Evolutionary conservation across 495 filamentous ascomycete genomes (phyloP), one percentile per base, ranked within the genome.

Genomic region (Penicillium dipodomyicola): DNA sequence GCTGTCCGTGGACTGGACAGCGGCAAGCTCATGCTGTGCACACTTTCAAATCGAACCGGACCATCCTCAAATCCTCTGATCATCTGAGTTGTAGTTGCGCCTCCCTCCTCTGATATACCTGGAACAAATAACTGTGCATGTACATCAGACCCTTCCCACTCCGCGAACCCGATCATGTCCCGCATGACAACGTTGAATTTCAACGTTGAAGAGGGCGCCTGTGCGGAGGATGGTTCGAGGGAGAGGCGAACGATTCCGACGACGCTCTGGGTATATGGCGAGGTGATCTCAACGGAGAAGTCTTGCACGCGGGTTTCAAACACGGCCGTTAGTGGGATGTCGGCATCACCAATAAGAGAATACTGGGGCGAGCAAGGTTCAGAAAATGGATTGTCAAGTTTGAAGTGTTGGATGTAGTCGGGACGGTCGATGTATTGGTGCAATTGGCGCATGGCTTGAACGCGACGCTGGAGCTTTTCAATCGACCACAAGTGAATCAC

Each of bases 151-250:
- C 94, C 94, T 74, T 99, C 94, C 59, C 92, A 86, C 73, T 99
- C 94, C 1, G 94, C 90, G 63, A 99, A 97, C 5, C 94, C 94
- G 42, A 93, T 73, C 85, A 99, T 87, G 63, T 97, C 91, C 66
- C 94, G 92, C 92, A 99, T 96, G 48, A 96, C 92, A 23, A 97
- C 91, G 63, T 97, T 99, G 75, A 97, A 99, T 68, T 97, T 97
- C 53, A 99, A 75, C 25, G 89, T 97, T 49, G 89, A 91, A 9
- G 90, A 88, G 27, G 93, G 94, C 23, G 93, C 91, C 67, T 95
- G 88, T 8, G 94, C 93, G 20, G 90, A 93, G 1, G 93, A 97
- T 33, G 94, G 94, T 65, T 97, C 94, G 10, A 99, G 76, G 3
- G 92, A 93, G 43, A 99, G 74, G 52, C 90, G 87, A 61, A 97